phyloP scores from a whole-genome alignment of 768 basidiomycete species.

The Artomyces pyxidatus region DNA sequence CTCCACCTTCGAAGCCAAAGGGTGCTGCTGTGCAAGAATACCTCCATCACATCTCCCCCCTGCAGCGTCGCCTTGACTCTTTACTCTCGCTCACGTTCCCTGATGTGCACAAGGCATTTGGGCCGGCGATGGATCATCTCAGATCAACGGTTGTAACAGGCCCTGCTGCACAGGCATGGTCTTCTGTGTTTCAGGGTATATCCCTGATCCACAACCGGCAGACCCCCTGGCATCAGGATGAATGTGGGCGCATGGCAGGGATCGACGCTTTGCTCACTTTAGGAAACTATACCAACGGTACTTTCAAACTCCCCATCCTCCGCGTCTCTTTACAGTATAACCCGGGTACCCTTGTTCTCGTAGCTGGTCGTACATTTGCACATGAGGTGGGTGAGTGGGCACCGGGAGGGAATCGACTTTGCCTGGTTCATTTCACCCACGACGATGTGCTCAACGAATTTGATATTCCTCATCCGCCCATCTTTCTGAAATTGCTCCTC shows the following conservation, averaged over 20 bases:
- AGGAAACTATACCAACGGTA: not conserved
- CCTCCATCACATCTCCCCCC: not conserved
- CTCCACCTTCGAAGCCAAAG: not conserved
- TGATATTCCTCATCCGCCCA: not conserved
- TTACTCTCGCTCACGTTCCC: not conserved
- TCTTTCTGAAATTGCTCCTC: too few relatives aligned
- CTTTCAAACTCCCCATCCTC: not conserved
- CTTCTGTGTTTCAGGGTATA: not conserved
- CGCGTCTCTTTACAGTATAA: not conserved
- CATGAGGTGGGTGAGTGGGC: not conserved
- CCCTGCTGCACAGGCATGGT: not conserved
- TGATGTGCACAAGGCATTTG: not conserved
- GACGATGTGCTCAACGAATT: not conserved
- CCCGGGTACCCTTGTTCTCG: not conserved
- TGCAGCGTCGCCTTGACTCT: not conserved
- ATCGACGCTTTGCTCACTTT: not conserved
- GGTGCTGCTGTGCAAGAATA: not conserved
- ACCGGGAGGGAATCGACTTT: not conserved
- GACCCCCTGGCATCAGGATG: not conserved
- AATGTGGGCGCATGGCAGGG: not conserved
- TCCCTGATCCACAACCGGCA: not conserved
- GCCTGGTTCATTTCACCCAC: not conserved
- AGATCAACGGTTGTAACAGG: not conserved
- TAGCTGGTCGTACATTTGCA: not conserved
- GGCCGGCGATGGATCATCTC: not conserved